A percentile compares a stretch with the other conserved stretches of the same genome.
phyloP scores from a whole-genome alignment of 495 filamentous ascomycete species.

The Podospora pseudopauciseta region DNA sequence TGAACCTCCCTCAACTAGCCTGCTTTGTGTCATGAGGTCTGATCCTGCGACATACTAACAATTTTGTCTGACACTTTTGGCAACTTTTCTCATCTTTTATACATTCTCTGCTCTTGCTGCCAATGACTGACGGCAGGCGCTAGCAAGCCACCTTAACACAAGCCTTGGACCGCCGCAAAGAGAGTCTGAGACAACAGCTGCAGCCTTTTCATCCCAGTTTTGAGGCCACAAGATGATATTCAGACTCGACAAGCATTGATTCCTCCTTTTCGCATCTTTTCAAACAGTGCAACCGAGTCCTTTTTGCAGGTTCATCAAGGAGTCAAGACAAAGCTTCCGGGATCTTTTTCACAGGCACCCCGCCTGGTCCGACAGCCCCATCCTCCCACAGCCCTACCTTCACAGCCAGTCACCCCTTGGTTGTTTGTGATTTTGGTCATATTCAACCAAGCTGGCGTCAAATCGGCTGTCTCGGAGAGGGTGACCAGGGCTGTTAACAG shows the following conservation, averaged over 20 bases:
- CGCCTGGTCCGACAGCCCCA: background rate
- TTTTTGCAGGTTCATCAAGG: background rate
- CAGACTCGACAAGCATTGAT: background rate
- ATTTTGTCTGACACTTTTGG: background rate
- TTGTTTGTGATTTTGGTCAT: background rate
- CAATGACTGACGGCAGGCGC: background rate
- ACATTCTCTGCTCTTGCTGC: background rate
- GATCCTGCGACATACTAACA: background rate
- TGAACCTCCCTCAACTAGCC: background rate
- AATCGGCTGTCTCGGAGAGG: background rate
- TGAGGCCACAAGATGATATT: background rate
- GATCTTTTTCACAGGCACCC: background rate
- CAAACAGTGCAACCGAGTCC: background rate
- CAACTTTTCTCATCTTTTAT: background rate
- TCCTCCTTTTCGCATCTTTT: background rate
- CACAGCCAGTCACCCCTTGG: background rate
- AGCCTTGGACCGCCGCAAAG: background rate
- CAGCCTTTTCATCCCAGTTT: background rate
- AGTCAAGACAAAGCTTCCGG: background rate
- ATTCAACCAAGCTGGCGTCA: background rate
- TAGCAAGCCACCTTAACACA: background rate
- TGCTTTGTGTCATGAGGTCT: background rate
- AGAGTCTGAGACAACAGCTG: background rate
- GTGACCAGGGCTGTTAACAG: slow-evolving; percentile 16
- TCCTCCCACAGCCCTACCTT: background rate